Conservation (phyloP, 2,329 filamentous ascomycete species). For the Colletotrichum truncatum region DNA sequence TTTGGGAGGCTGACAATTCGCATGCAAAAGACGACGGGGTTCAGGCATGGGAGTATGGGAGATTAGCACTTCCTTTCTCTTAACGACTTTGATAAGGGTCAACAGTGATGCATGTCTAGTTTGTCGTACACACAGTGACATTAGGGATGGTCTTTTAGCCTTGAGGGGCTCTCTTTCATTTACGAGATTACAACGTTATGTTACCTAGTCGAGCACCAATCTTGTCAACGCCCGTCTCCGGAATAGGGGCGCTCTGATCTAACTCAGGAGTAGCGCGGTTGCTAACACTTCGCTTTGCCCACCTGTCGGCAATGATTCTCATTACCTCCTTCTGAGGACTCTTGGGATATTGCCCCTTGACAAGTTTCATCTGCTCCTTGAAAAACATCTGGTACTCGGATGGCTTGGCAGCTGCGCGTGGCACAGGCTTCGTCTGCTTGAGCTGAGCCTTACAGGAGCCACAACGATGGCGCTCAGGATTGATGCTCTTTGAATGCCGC, state of each 20-base stretch:
- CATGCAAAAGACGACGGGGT: neutral
- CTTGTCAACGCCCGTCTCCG: conserved; percentile 2
- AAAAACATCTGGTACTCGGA: conserved; percentile 64
- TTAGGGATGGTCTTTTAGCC: too few relatives aligned
- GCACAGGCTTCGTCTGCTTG: conserved; percentile 82
- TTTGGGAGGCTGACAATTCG: neutral
- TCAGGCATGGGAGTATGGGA: neutral
- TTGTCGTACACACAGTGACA: neutral
- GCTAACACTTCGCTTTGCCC: conserved; percentile 59
- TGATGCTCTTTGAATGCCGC: conserved; percentile 86
- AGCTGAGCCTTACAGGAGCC: conserved; percentile 78
- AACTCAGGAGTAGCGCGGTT: conserved; percentile 30
- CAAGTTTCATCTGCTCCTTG: conserved; percentile 72
- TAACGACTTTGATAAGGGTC: too few relatives aligned
- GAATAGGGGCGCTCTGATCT: neutral
- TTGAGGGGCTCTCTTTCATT: too few relatives aligned
- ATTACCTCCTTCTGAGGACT: conserved; percentile 75
- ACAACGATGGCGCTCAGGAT: conserved; percentile 76
- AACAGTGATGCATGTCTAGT: neutral
- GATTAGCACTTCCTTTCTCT: too few relatives aligned
- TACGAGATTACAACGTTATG: conserved; percentile 6
- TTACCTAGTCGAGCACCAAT: neutral
- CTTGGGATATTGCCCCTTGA: conserved; percentile 65
- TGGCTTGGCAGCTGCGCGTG: conserved; percentile 53
- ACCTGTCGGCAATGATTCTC: conserved; percentile 71